Evolutionary conservation across 2,329 filamentous ascomycete genomes (phyloP).

Genomic region (Aureobasidium pullulans): DNA sequence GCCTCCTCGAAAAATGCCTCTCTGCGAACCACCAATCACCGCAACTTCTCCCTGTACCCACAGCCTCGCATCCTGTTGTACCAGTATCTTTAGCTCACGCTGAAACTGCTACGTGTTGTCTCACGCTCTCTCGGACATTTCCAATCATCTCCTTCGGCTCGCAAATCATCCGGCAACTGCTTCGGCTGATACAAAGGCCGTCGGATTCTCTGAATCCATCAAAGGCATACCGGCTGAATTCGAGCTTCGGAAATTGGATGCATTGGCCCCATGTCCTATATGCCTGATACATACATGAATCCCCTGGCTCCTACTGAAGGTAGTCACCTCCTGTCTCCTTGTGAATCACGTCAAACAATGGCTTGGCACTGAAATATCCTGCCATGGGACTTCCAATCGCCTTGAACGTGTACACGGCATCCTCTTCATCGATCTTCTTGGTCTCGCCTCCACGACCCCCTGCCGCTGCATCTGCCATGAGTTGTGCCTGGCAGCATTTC

Average conservation of each 20-base stretch:
- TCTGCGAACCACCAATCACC: not conserved
- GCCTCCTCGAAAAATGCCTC: not conserved
- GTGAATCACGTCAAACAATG: constrained; percentile 62
- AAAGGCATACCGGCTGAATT: not conserved
- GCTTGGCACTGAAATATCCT: constrained; percentile 66
- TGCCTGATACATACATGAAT: not conserved
- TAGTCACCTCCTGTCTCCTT: constrained; percentile 53
- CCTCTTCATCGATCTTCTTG: constrained; percentile 59
- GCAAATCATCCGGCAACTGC: not conserved
- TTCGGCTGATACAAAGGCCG: not conserved
- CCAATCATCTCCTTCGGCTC: not conserved
- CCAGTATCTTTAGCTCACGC: not conserved
- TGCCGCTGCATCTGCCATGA: constrained; percentile 52
- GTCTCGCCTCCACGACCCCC: constrained; percentile 56
- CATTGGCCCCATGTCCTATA: not conserved
- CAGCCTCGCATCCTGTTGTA: not conserved
- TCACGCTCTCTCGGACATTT: not conserved
- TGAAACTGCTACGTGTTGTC: not conserved
- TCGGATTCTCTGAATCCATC: not conserved
- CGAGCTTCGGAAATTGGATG: not conserved
- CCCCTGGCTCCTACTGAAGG: constrained; percentile 29
- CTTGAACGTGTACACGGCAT: constrained; percentile 61
- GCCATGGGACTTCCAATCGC: constrained; percentile 53
- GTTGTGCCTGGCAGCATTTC: constrained; percentile 34
- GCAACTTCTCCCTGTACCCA: not conserved